A percentile compares a stretch with the other conserved stretches of the same genome.
These are phyloP conservation scores for Pterocarpus santalinus DNA, from an alignment of 306 rosid species.

Conservation along the genomic window DNA sequence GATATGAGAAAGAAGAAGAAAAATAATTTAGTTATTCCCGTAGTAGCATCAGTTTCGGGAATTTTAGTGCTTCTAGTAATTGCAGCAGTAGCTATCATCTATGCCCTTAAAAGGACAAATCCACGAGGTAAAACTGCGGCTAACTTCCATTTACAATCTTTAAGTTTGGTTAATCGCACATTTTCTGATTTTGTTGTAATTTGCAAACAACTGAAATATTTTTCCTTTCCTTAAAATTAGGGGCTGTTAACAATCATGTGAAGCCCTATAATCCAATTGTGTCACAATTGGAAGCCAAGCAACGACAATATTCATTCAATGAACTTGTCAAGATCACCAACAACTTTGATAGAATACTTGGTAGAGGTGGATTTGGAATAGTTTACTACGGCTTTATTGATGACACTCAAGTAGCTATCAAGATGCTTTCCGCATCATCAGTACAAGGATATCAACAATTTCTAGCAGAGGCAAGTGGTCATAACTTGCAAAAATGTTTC, in stretches of 20 bases:
- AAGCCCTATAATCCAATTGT: conserved; percentile 18
- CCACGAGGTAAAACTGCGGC: neutral
- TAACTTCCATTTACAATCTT: neutral
- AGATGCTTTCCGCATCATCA: conserved; percentile 61
- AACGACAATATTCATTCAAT: conserved; percentile 50
- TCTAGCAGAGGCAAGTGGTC: conserved; percentile 62
- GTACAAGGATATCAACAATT: conserved; percentile 60
- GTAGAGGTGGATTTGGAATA: conserved; percentile 65
- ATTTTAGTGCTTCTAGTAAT: conserved; percentile 13
- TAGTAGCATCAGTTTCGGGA: conserved; percentile 53
- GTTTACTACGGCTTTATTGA: conserved; percentile 60
- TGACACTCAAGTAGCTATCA: conserved; percentile 62
- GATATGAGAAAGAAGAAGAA: neutral
- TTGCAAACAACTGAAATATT: neutral
- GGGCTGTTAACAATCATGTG: neutral
- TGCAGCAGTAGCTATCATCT: neutral
- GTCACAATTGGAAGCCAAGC: conserved; percentile 39
- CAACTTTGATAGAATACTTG: conserved; percentile 55
- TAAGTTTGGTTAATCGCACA: neutral
- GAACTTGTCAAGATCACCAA: conserved; percentile 57
- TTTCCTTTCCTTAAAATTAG: conserved; percentile 2
- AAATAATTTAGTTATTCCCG: conserved; percentile 28
- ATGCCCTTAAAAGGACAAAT: neutral
- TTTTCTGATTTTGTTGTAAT: neutral
- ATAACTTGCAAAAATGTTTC: neutral